Evolutionary conservation across 2,329 filamentous ascomycete genomes (phyloP).

Genomic region (Neopestalotiopsis sp.): DNA sequence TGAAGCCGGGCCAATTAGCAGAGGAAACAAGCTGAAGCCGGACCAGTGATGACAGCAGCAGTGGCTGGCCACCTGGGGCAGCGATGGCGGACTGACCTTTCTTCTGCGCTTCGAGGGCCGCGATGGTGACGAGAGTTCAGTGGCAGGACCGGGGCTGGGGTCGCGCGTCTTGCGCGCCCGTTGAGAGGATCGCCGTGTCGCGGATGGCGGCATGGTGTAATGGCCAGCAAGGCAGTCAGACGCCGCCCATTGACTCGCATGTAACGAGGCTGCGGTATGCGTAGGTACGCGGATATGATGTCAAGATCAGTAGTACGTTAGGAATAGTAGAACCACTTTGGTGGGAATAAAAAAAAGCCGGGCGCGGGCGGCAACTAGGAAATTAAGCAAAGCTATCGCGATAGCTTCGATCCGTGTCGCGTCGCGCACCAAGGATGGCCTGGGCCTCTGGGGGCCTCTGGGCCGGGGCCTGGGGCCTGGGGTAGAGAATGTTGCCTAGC

Average conservation of each 20-base stretch:
- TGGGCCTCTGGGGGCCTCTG: too few species aligned
- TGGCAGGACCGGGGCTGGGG: conserved; percentile 37
- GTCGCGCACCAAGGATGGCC: background rate
- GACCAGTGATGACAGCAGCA: background rate
- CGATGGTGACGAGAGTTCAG: conserved; percentile 62
- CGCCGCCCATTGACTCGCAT: conserved; percentile 13
- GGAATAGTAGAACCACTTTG: background rate
- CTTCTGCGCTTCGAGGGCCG: conserved; percentile 70
- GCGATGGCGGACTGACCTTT: conserved; percentile 49
- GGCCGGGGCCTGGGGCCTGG: too few species aligned
- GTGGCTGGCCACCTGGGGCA: background rate
- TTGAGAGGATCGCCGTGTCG: conserved; percentile 44
- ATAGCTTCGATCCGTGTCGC: conserved; percentile 1
- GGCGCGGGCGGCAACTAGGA: background rate
- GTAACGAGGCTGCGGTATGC: background rate
- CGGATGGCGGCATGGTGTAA: conserved; percentile 44
- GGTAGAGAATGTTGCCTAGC: too few species aligned
- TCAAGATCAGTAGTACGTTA: background rate
- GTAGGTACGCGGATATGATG: background rate
- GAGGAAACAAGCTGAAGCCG: background rate
- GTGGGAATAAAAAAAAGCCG: background rate
- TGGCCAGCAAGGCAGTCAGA: conserved; percentile 5
- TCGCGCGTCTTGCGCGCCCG: conserved; percentile 40
- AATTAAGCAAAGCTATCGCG: conserved; percentile 6
- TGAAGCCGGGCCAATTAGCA: conserved; percentile 22